phyloP scores from a whole-genome alignment of 257 asterid genomes.

The Echium plantagineum region DNA sequence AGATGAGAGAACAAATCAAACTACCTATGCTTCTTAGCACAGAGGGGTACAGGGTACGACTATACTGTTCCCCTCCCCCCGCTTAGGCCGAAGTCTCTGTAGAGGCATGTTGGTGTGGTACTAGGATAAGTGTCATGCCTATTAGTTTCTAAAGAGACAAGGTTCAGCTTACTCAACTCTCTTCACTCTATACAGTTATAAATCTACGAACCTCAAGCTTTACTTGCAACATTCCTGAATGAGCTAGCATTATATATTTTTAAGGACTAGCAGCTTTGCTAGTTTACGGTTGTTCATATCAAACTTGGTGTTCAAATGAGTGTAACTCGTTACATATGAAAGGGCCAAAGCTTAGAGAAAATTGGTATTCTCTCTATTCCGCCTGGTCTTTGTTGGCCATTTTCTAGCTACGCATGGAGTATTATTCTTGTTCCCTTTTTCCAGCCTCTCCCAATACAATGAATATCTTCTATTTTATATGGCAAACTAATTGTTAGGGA shows the following conservation, averaged over 20 bases:
- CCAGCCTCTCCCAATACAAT: neutral
- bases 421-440: neutral
- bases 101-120: too few species aligned
- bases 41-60: too few species aligned
- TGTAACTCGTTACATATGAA: neutral
- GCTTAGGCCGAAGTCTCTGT: too few species aligned
- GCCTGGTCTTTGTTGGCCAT: neutral
- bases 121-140: too few species aligned
- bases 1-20: too few species aligned
- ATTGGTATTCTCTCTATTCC: neutral
- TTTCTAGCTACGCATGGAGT: neutral
- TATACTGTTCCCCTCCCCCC: too few species aligned
- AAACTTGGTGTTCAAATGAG: neutral
- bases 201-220: too few species aligned
- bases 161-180: too few species aligned
- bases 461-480: neutral
- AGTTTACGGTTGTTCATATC: neutral
- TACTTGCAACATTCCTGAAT: neutral
- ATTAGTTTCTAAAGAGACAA: too few species aligned
- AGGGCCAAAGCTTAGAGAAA: neutral
- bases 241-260: neutral
- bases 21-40: too few species aligned
- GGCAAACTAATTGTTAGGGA: constrained; percentile 1
- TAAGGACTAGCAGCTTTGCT: neutral
- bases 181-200: too few species aligned